Evolutionary conservation across 495 filamentous ascomycete genomes (phyloP), one percentile per base, ranked within the genome.

Genomic region (Pseudotulostoma volvatum): DNA sequence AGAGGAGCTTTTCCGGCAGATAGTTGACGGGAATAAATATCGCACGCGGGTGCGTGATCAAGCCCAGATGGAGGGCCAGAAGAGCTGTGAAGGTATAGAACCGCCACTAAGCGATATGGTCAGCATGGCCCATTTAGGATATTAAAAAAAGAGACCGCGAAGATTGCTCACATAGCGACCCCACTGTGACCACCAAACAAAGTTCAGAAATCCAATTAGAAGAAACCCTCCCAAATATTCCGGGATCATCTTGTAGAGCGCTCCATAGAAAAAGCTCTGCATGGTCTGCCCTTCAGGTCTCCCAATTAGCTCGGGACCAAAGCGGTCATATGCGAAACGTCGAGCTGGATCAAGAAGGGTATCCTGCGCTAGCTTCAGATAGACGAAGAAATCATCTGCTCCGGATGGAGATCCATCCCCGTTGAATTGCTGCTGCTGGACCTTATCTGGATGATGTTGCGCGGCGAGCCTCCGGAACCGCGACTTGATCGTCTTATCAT

Each of bases 261-360:
- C 87, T 21, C 64, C 59, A 31, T 66, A 48, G n/a, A 92, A 53
- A 48, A 71, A 93, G 41, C 93, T 88, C 16, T 71, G 69, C 36
- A 81, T 59, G 1, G 81, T 88, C 38, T 67, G 64, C 59, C 75
- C 77, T 33, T 79, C 64, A 37, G 71, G 66, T 75, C 82, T 88
- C 17, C 52, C 50, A 7, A 77, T 47, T n/a, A 84, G 67, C 14
- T 79, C 74, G 0, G 82, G 75, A 0, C 90, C 90, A 57, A 93
- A 93, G 9, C 87, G 74, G 47, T 96, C 86, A 55, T 97, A 97
- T 2, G 85, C 90, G 53, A 87, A 93, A 33, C 87, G 74, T 57
- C 74, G 79, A 4, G 74, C 75, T 2, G 85, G 77, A 51, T 94
- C 76, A 0, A 71, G 51, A 9, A 97, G 72, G 8, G 81, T 83